Conservation (phyloP, 495 filamentous ascomycete genomes). For the Parachaetomium inaequale region DNA sequence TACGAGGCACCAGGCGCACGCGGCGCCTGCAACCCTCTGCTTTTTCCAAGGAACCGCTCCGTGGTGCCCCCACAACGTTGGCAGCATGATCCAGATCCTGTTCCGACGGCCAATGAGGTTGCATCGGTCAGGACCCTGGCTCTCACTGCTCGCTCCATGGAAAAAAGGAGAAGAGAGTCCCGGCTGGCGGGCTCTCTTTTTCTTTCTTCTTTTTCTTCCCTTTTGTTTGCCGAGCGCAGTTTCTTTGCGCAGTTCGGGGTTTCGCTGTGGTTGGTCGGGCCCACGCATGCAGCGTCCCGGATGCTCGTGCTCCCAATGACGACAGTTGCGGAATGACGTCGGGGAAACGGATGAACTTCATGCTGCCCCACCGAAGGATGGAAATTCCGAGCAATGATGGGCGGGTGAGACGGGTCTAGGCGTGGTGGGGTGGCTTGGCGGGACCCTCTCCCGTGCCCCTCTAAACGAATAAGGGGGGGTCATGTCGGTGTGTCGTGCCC, state of each 20-base stretch:
- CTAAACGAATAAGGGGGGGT: neutral
- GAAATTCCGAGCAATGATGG: neutral
- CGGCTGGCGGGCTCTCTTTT: neutral
- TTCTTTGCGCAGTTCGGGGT: neutral
- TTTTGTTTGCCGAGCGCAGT: neutral
- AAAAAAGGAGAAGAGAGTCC: neutral
- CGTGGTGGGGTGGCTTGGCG: conserved; percentile 2
- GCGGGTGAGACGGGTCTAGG: neutral
- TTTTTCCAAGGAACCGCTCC: neutral
- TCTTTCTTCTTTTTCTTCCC: neutral
- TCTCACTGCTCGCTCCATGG: neutral
- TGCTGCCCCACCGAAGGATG: conserved; percentile 8
- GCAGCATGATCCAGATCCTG: neutral
- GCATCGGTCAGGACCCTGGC: neutral
- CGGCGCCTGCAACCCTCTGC: neutral
- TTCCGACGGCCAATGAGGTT: neutral
- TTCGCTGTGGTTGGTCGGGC: conserved; percentile 4
- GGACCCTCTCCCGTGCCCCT: neutral
- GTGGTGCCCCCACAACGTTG: neutral
- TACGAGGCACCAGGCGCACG: neutral
- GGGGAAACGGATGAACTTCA: conserved; percentile 9
- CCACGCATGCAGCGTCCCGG: neutral
- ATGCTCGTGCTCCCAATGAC: conserved; percentile 20
- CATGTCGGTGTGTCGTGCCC: neutral
- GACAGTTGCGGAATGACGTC: conserved; percentile 26